These are phyloP conservation scores for Zygosaccharomyces pseudorouxii DNA, from an alignment of 805 yeast genomes.

Conservation along the genomic window DNA sequence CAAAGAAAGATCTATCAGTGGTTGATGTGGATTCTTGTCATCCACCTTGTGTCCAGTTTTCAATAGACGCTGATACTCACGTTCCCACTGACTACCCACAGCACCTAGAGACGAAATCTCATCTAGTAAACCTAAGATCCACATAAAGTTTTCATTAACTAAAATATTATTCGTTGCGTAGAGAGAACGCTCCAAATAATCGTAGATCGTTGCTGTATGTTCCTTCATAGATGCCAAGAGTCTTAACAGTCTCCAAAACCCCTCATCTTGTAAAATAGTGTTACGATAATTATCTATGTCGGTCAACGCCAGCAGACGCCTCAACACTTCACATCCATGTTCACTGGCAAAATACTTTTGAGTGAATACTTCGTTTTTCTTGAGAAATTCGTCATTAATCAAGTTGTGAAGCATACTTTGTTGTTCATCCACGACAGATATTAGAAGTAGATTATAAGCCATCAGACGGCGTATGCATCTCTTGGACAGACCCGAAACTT, in stretches of 20 bases:
- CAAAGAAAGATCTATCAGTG: conserved; percentile 53
- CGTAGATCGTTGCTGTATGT: conserved; percentile 42
- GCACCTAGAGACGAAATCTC: conserved; percentile 81
- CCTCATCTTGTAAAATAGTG: conserved; percentile 46
- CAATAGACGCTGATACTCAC: conserved; percentile 46
- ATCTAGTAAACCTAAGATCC: conserved; percentile 65
- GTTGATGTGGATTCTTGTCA: conserved; percentile 47
- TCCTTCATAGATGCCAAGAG: conserved; percentile 43
- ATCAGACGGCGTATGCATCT: conserved; percentile 31
- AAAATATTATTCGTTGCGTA: conserved; percentile 36
- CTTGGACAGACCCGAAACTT: conserved; percentile 21
- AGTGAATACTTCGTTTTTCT: conserved; percentile 33
- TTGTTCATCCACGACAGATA: conserved; percentile 26
- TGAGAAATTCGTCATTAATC: conserved; percentile 30
- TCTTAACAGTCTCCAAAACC: conserved; percentile 54
- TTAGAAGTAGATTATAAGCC: conserved; percentile 38
- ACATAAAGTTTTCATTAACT: conserved; percentile 52
- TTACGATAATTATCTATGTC: conserved; percentile 23
- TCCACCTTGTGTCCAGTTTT: conserved; percentile 43
- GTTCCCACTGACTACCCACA: conserved; percentile 71
- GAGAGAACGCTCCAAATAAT: conserved; percentile 42
- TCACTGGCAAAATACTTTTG: conserved; percentile 36
- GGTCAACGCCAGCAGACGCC: conserved; percentile 36
- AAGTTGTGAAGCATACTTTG: conserved; percentile 20
- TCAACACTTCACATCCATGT: conserved; percentile 45